A percentile compares a stretch with the other conserved stretches of the same genome.
Conservation (phyloP, 2,329 filamentous ascomycete species). For the Colletotrichum sp. region DNA sequence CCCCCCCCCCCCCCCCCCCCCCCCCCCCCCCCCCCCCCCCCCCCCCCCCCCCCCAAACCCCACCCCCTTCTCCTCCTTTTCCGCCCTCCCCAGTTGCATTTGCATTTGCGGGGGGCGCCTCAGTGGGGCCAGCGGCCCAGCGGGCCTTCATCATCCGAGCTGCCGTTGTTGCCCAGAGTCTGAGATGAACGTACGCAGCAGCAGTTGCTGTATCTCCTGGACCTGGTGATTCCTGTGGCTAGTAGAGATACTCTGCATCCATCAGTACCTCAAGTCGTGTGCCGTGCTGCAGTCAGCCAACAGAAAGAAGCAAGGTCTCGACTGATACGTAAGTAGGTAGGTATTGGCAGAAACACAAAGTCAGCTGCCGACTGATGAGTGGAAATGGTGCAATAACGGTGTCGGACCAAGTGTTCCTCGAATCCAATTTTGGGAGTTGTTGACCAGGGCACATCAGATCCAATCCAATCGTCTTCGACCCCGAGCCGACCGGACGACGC, state of each 20-base stretch:
- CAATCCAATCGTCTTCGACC: background rate
- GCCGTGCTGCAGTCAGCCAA: background rate
- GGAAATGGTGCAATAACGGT: background rate
- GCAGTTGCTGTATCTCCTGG: background rate
- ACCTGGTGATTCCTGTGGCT: background rate
- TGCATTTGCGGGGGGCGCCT: slow-evolving; percentile 18
- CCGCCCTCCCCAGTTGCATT: slow-evolving; percentile 1
- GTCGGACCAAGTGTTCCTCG: background rate
- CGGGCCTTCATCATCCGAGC: slow-evolving; percentile 24
- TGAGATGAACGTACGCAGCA: background rate
- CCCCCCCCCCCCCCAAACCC: background rate
- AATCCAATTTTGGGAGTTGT: background rate
- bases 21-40: background rate
- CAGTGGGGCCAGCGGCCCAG: slow-evolving; percentile 23
- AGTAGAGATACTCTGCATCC: background rate
- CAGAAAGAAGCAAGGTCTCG: background rate
- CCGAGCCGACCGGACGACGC: background rate
- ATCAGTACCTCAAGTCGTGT: background rate
- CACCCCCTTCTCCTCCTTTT: background rate
- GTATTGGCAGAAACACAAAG: background rate
- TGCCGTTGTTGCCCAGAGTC: slow-evolving; percentile 8
- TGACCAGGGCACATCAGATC: background rate
- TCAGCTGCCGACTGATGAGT: background rate
- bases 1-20: background rate
- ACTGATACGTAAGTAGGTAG: background rate